phyloP scores from a whole-genome alignment of 2,329 filamentous ascomycete genomes.

The Samsoniella hepiali region DNA sequence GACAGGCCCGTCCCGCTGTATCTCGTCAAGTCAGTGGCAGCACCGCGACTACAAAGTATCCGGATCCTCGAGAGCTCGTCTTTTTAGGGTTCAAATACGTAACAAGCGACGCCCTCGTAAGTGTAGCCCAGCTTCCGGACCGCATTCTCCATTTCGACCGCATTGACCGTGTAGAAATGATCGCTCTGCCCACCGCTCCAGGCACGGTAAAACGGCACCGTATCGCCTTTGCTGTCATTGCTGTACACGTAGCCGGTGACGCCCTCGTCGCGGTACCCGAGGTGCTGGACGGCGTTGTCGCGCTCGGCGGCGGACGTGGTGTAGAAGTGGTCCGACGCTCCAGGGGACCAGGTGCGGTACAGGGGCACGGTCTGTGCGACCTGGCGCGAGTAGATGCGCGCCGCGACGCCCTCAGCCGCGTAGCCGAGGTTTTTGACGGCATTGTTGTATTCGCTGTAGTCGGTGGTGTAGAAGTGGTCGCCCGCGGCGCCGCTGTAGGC shows the following conservation, averaged over 20 bases:
- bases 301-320: slow-evolving; percentile 17
- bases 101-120: slow-evolving; percentile 10
- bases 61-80: not conserved
- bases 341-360: slow-evolving; percentile 10
- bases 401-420: slow-evolving; percentile 8
- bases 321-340: slow-evolving; percentile 16
- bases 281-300: slow-evolving; percentile 10
- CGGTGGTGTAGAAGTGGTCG: slow-evolving; percentile 19
- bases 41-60: no score
- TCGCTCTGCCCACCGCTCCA: slow-evolving; percentile 4
- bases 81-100: not conserved
- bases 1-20: not conserved
- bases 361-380: not conserved
- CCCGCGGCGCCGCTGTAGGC: slow-evolving; percentile 10
- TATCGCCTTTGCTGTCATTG: not conserved
- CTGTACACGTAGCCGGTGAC: slow-evolving; percentile 12
- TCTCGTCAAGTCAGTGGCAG: not conserved
- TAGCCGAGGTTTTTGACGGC: slow-evolving; percentile 14
- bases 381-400: not conserved
- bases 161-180: slow-evolving; percentile 15
- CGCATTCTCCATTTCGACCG: slow-evolving; percentile 12
- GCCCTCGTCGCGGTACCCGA: slow-evolving; percentile 17
- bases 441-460: slow-evolving; percentile 17
- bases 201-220: slow-evolving; percentile 8
- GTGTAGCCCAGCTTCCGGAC: slow-evolving; percentile 10